Evolutionary conservation across 208 protist genomes (phyloP).

Genomic region (Phytomonas francai): DNA sequence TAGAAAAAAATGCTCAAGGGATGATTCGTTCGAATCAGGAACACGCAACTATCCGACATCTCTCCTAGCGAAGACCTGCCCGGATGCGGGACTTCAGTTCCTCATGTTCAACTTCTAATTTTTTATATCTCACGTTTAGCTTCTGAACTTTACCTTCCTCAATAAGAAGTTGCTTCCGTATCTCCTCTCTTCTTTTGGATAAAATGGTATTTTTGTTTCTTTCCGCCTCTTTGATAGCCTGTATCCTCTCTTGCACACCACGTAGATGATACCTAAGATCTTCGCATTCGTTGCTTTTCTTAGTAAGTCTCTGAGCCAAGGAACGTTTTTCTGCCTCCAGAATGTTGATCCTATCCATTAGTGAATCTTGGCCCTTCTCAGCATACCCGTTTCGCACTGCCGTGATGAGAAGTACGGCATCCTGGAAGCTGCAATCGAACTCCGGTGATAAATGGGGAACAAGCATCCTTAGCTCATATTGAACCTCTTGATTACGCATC

Average conservation of each 20-base stretch:
- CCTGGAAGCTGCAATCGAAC: conserved; percentile 52
- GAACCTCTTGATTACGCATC: not conserved
- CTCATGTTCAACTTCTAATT: conserved; percentile 65
- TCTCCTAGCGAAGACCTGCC: conserved; percentile 9
- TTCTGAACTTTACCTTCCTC: conserved; percentile 70
- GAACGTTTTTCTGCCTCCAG: conserved; percentile 43
- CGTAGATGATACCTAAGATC: conserved; percentile 37
- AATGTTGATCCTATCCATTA: conserved; percentile 34
- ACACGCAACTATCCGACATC: not conserved
- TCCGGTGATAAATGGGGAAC: conserved; percentile 68
- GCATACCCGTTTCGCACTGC: conserved; percentile 46
- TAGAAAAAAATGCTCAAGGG: not conserved
- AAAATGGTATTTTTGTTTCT: conserved; percentile 33
- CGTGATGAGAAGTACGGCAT: conserved; percentile 47
- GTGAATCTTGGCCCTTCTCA: conserved; percentile 19
- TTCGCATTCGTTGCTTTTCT: conserved; percentile 35
- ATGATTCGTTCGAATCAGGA: not conserved
- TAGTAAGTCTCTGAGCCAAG: conserved; percentile 32
- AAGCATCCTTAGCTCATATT: conserved; percentile 44
- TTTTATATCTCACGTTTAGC: conserved; percentile 48
- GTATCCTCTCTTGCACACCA: conserved; percentile 31
- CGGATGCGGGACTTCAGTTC: conserved; percentile 24
- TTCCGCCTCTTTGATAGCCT: conserved; percentile 36
- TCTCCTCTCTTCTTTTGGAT: conserved; percentile 60
- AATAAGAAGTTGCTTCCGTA: conserved; percentile 66